Evolutionary conservation across 1,284 basidiomycete genomes (phyloP).

Genomic region (Ceratobasidium sp.): DNA sequence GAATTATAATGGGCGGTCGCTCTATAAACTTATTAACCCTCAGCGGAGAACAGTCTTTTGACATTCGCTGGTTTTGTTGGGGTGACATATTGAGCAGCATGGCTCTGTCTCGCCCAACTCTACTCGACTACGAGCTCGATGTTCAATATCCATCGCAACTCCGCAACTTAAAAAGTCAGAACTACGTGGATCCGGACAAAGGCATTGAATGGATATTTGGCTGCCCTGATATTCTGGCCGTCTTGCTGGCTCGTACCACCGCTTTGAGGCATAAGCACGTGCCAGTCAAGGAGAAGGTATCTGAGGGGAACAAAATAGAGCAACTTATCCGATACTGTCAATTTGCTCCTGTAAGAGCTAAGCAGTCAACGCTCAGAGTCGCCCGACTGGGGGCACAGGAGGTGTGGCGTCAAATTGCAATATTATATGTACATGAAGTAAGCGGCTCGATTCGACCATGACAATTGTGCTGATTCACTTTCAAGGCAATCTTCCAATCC

Average conservation of each 20-base stretch:
- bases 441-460: background rate
- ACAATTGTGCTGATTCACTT: background rate
- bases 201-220: conserved; percentile 18
- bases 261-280: background rate
- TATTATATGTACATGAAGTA: conserved; percentile 15
- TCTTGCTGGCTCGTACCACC: background rate
- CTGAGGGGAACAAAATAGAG: background rate
- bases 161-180: background rate
- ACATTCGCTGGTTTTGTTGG: background rate
- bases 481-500: conserved; percentile 4
- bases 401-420: conserved; percentile 11
- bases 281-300: background rate
- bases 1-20: background rate
- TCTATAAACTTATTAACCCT: conserved; percentile 5
- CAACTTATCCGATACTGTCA: background rate
- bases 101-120: background rate
- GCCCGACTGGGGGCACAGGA: conserved; percentile 20
- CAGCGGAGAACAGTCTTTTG: conserved; percentile 1
- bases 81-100: conserved; percentile 13
- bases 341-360: background rate
- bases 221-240: background rate
- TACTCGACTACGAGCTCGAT: background rate
- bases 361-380: background rate
- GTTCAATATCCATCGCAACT: background rate
- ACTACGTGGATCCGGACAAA: background rate